These are phyloP conservation scores for Lachnellula cervina DNA, from an alignment of 2,329 filamentous ascomycete genomes.

Conservation along the genomic window DNA sequence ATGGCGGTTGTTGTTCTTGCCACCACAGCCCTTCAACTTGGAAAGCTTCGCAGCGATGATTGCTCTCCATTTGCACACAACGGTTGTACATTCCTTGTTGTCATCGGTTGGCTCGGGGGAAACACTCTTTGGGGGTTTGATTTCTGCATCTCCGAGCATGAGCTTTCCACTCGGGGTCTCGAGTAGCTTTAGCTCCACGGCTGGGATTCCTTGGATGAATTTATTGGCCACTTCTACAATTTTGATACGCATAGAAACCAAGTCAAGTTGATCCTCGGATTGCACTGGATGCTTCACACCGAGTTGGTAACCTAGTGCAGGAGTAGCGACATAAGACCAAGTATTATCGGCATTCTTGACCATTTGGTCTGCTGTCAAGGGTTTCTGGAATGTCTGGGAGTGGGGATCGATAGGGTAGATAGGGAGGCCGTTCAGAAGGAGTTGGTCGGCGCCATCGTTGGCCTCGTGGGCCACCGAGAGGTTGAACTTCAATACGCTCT, in stretches of 20 bases:
- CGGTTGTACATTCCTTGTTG: slow-evolving; percentile 38
- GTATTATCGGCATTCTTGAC: slow-evolving; percentile 32
- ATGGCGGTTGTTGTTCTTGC: slow-evolving; percentile 27
- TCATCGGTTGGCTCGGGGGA: slow-evolving; percentile 27
- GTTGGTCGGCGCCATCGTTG: slow-evolving; percentile 35
- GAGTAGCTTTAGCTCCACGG: slow-evolving; percentile 57
- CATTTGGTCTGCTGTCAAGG: slow-evolving; percentile 43
- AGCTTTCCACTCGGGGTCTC: slow-evolving; percentile 52
- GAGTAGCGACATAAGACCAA: slow-evolving; percentile 25
- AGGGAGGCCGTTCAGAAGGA: slow-evolving; percentile 56
- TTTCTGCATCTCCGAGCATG: slow-evolving; percentile 46
- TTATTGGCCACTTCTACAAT: slow-evolving; percentile 55
- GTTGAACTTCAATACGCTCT: slow-evolving; percentile 43
- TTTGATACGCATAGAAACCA: slow-evolving; percentile 51
- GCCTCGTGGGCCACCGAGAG: slow-evolving; percentile 47
- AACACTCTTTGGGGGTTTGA: slow-evolving; percentile 23
- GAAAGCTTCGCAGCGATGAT: slow-evolving; percentile 43
- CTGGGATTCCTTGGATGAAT: slow-evolving; percentile 50
- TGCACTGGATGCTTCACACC: slow-evolving; percentile 35
- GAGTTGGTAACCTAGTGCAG: slow-evolving; percentile 23
- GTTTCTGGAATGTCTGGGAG: slow-evolving; percentile 35
- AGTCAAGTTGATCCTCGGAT: slow-evolving; percentile 46
- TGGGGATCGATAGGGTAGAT: slow-evolving; percentile 46
- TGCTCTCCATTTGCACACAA: slow-evolving; percentile 52
- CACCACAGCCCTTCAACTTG: slow-evolving; percentile 37